Conservation (phyloP, 345 rosid species). For the Zanthoxylum bungeanum region DNA sequence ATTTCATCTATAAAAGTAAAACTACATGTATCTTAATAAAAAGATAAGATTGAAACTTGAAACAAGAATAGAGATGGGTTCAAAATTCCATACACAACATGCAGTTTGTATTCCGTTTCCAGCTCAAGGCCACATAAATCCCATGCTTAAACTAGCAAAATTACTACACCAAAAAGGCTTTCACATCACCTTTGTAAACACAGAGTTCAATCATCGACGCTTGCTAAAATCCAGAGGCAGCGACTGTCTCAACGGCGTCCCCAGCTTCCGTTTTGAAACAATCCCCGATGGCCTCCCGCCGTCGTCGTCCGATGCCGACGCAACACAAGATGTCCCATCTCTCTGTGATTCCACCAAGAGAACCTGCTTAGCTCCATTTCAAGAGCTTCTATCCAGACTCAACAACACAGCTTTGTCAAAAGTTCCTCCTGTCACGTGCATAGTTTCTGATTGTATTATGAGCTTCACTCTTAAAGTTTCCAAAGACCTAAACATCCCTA, state of each 20-base stretch:
- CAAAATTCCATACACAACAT: not conserved
- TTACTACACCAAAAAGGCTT: slow-evolving; percentile 36
- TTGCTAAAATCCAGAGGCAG: slow-evolving; percentile 28
- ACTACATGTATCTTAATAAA: too few species aligned
- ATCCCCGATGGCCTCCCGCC: slow-evolving; percentile 41
- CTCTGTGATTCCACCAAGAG: slow-evolving; percentile 26
- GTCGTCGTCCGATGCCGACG: slow-evolving; percentile 10
- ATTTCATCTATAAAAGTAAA: too few species aligned
- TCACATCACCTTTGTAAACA: slow-evolving; percentile 43
- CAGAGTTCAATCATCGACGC: slow-evolving; percentile 33
- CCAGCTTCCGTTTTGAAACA: slow-evolving; percentile 31
- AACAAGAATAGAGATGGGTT: not conserved
- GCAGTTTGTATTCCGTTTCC: slow-evolving; percentile 21
- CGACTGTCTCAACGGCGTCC: slow-evolving; percentile 20
- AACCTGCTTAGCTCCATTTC: slow-evolving; percentile 25
- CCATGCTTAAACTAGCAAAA: slow-evolving; percentile 39
- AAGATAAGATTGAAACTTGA: too few species aligned
- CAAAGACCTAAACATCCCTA: slow-evolving; percentile 24
- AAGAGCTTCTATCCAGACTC: slow-evolving; percentile 17
- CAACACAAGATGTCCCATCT: slow-evolving; percentile 28
- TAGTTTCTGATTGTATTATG: slow-evolving; percentile 34
- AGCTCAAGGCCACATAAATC: slow-evolving; percentile 53
- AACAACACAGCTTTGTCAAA: slow-evolving; percentile 13
- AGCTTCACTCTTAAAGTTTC: slow-evolving; percentile 30
- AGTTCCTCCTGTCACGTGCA: slow-evolving; percentile 34